Conservation (phyloP, 345 rosid species). For the Murraya paniculata region DNA sequence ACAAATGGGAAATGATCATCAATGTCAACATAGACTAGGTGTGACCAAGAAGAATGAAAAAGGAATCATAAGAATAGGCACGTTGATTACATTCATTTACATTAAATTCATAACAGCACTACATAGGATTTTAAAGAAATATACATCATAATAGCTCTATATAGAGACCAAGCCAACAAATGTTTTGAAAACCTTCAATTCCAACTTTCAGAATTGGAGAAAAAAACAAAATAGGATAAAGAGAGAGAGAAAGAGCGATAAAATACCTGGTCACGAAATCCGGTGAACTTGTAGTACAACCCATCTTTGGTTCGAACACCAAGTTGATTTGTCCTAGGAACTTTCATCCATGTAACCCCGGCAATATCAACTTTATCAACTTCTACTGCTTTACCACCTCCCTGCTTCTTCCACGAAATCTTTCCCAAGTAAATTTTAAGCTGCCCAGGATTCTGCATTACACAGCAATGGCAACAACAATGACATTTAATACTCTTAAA, state of each 20-base stretch:
- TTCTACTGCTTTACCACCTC: slow-evolving; percentile 96
- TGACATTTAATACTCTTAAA: not conserved
- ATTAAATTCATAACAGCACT: not conserved
- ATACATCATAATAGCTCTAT: not conserved
- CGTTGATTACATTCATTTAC: not conserved
- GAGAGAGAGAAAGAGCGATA: not conserved
- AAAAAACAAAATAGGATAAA: not conserved
- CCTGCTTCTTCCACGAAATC: slow-evolving; percentile 92
- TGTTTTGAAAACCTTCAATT: not conserved
- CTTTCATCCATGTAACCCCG: slow-evolving; percentile 83
- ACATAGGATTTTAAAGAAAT: not conserved
- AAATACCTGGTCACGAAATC: slow-evolving; percentile 88
- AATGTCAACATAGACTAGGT: not conserved
- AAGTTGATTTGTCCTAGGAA: slow-evolving; percentile 83
- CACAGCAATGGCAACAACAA: not conserved
- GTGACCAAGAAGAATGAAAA: not conserved
- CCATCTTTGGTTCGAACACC: slow-evolving; percentile 78
- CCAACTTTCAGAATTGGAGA: not conserved
- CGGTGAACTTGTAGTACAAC: slow-evolving; percentile 77
- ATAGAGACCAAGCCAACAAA: not conserved
- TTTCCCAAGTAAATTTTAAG: slow-evolving; percentile 74
- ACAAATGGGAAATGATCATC: not conserved
- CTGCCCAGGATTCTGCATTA: slow-evolving; percentile 78
- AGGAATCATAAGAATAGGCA: not conserved
- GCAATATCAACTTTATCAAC: slow-evolving; percentile 78